Conservation (phyloP, 2,329 filamentous ascomycete species). For the Ophiostoma angusticollis region DNA sequence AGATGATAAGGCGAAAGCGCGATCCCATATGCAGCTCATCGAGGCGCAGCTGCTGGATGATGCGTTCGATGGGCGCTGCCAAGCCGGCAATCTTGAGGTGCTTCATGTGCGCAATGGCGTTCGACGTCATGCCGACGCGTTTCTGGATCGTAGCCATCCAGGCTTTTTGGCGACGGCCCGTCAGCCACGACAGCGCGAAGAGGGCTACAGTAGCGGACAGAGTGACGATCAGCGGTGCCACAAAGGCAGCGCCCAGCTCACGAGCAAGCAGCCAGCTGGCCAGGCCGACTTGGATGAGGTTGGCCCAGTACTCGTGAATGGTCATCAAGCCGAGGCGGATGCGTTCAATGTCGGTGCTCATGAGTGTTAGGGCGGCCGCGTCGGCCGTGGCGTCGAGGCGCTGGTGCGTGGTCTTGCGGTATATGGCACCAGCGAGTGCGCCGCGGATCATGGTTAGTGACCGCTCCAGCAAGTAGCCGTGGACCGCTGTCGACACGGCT, state of each 20-base stretch:
- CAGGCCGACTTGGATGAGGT: slow-evolving; percentile 11
- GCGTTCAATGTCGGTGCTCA: slow-evolving; percentile 22
- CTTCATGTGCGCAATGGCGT: slow-evolving; percentile 24
- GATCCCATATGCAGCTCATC: slow-evolving; percentile 21
- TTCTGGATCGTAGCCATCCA: slow-evolving; percentile 18
- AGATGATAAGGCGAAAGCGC: slow-evolving; percentile 19
- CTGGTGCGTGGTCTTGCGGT: slow-evolving; percentile 19
- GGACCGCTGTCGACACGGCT: slow-evolving; percentile 27
- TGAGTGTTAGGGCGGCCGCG: slow-evolving; percentile 20
- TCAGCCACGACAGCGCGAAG: background rate
- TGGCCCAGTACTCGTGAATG: slow-evolving; percentile 20
- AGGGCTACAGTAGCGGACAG: background rate
- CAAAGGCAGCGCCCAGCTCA: slow-evolving; percentile 12
- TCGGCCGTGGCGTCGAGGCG: slow-evolving; percentile 10
- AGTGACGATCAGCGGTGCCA: slow-evolving; percentile 13
- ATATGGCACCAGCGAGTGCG: slow-evolving; percentile 21
- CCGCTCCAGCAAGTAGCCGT: slow-evolving; percentile 26
- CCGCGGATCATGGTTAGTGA: slow-evolving; percentile 20
- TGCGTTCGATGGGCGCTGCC: slow-evolving; percentile 16
- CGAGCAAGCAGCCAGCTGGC: slow-evolving; percentile 14
- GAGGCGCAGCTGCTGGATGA: slow-evolving; percentile 23
- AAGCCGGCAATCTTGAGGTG: slow-evolving; percentile 27
- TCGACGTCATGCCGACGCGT: slow-evolving; percentile 18
- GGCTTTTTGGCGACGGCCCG: slow-evolving; percentile 9
- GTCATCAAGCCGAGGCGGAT: slow-evolving; percentile 15